Percentiles rank a stretch among this genome's conserved stretches.
Evolutionary conservation across 805 yeast genomes (phyloP).

Genomic region (Metschnikowia peoriensis): DNA sequence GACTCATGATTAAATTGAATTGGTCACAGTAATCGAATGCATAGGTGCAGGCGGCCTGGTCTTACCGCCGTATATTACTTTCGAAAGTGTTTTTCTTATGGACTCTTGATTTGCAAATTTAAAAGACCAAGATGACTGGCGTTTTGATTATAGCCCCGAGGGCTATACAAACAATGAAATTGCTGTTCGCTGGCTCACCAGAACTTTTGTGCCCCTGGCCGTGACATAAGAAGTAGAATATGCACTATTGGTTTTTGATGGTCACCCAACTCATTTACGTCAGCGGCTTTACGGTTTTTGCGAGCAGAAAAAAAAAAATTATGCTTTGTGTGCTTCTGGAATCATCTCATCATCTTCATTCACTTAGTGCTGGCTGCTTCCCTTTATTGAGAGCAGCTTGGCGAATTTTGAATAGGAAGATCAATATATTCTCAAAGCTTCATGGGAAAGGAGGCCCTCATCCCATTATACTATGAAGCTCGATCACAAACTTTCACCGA

Average conservation of each 20-base stretch:
- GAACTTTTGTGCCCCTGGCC: neutral
- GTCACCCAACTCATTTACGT: neutral
- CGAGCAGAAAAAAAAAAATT: neutral
- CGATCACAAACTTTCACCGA: neutral
- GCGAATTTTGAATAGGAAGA: neutral
- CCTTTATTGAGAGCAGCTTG: neutral
- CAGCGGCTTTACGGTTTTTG: neutral
- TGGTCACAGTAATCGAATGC: neutral
- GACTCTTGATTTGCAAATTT: neutral
- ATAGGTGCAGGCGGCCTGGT: neutral
- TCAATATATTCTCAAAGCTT: neutral
- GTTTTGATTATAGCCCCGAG: neutral
- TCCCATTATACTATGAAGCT: neutral
- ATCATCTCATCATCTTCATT: neutral
- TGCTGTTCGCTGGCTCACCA: neutral
- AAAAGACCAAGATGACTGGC: neutral
- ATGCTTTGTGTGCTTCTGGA: neutral
- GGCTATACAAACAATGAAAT: neutral
- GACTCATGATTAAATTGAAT: neutral
- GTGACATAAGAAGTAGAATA: neutral
- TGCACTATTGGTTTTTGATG: neutral
- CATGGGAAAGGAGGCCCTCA: neutral
- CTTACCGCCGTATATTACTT: neutral
- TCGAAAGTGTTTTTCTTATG: neutral
- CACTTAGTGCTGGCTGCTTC: neutral